These are phyloP conservation scores for Salvia splendens DNA, from an alignment of 257 asterid species.

Conservation along the genomic window DNA sequence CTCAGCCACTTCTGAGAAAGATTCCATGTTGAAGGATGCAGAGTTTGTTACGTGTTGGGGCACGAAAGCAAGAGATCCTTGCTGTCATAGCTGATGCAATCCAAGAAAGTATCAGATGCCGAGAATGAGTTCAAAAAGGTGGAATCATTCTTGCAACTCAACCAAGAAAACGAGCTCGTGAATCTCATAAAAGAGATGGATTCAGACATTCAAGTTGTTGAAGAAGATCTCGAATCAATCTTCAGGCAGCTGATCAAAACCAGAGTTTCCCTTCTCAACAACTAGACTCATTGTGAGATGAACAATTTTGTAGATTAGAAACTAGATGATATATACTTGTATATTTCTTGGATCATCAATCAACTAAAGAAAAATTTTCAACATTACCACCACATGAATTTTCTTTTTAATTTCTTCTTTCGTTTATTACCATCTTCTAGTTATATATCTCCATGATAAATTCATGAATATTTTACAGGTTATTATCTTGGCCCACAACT, in stretches of 20 bases:
- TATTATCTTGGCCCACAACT: too few relatives aligned
- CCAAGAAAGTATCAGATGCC: conserved; percentile 15
- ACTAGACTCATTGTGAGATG: conserved; percentile 18
- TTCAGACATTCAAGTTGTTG: conserved; percentile 31
- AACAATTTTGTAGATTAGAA: conserved; percentile 2
- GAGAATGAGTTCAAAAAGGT: conserved; percentile 34
- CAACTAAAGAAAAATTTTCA: neutral
- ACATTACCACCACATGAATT: too few relatives aligned
- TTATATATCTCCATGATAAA: too few relatives aligned
- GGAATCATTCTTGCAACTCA: conserved; percentile 17
- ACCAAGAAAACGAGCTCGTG: conserved; percentile 19
- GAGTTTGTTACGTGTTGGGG: conserved; percentile 29
- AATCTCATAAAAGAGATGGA: conserved; percentile 36
- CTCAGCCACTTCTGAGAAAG: neutral
- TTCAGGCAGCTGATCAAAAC: conserved; percentile 41
- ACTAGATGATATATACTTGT: conserved; percentile 9
- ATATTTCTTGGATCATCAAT: neutral
- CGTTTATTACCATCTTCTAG: too few relatives aligned
- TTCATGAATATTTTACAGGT: too few relatives aligned
- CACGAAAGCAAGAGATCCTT: conserved; percentile 20
- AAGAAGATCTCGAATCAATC: conserved; percentile 37
- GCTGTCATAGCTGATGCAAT: conserved; percentile 34
- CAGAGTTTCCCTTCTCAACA: conserved; percentile 44
- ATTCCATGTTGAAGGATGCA: conserved; percentile 17
- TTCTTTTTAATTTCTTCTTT: too few relatives aligned